These are phyloP conservation scores for Tephrocybe rancida DNA, from an alignment of 768 basidiomycete species.

Conservation along the genomic window DNA sequence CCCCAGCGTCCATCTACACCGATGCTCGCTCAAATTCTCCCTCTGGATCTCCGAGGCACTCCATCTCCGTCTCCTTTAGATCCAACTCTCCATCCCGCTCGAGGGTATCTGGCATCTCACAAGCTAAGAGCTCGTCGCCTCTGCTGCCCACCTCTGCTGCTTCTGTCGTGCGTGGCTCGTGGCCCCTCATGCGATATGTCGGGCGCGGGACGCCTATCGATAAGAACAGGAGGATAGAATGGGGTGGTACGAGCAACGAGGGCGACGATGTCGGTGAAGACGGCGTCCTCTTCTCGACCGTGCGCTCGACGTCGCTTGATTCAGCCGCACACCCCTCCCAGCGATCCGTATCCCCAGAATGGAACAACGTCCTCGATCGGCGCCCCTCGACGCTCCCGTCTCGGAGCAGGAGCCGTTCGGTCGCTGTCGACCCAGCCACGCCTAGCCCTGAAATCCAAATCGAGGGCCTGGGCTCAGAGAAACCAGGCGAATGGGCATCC, in stretches of 20 bases:
- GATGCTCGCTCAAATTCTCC: slow-evolving; percentile 32
- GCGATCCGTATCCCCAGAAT: slow-evolving; percentile 42
- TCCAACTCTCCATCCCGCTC: slow-evolving; percentile 32
- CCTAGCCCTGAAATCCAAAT: slow-evolving; percentile 30
- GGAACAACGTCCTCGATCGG: slow-evolving; percentile 35
- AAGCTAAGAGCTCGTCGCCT: slow-evolving; percentile 29
- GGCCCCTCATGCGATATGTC: slow-evolving; percentile 45
- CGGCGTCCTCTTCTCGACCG: slow-evolving; percentile 42
- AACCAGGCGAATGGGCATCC: slow-evolving; percentile 42
- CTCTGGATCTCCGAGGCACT: slow-evolving; percentile 32
- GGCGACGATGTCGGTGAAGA: slow-evolving; percentile 45
- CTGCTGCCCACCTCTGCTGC: slow-evolving; percentile 28
- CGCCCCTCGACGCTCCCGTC: slow-evolving; percentile 32
- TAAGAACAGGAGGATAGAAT: slow-evolving; percentile 42
- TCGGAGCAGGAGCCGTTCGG: slow-evolving; percentile 7
- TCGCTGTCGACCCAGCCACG: slow-evolving; percentile 9
- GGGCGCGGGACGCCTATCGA: slow-evolving; percentile 54
- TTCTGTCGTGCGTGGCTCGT: slow-evolving; percentile 39
- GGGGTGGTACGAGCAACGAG: slow-evolving; percentile 41
- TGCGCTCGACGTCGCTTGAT: slow-evolving; percentile 41
- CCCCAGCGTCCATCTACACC: slow-evolving; percentile 35
- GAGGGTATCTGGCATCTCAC: slow-evolving; percentile 18
- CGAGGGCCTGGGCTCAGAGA: slow-evolving; percentile 32
- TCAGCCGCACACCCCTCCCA: slow-evolving; percentile 28
- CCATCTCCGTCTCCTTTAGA: slow-evolving; percentile 38